Evolutionary conservation across 176 grass and related monocot genomes (phyloP).

Genomic region (Cenchrus fungigraminus): DNA sequence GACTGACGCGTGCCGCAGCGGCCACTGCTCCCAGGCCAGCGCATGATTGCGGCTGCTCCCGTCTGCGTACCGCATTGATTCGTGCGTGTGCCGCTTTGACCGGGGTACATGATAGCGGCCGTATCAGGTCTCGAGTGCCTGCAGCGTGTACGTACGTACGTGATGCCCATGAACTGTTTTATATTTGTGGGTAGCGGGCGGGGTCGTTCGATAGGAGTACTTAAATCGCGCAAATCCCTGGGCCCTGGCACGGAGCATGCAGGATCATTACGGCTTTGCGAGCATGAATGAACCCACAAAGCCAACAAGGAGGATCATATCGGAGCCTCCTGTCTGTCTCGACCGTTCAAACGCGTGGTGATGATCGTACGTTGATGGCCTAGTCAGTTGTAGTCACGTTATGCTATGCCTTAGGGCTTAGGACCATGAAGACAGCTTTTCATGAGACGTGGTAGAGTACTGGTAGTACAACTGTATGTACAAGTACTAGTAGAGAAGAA

Average conservation of each 20-base stretch:
- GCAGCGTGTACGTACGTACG: background rate
- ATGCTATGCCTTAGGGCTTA: background rate
- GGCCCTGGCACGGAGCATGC: background rate
- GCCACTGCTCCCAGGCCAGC: background rate
- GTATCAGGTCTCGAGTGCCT: conserved; percentile 24
- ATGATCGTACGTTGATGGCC: conserved; percentile 7
- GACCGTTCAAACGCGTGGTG: background rate
- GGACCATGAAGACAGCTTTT: background rate
- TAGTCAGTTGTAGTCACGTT: background rate
- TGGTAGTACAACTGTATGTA: too few relatives aligned
- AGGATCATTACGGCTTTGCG: conserved; percentile 25
- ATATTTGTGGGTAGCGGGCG: background rate
- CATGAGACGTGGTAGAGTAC: too few relatives aligned
- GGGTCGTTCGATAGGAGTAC: background rate
- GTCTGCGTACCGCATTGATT: background rate
- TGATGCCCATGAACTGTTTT: conserved; percentile 28
- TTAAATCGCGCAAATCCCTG: background rate
- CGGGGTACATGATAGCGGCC: conserved; percentile 3
- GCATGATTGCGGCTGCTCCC: conserved; percentile 34
- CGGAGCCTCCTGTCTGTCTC: background rate
- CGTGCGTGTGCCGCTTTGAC: conserved; percentile 35
- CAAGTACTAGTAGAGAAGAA: background rate
- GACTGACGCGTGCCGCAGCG: conserved; percentile 24
- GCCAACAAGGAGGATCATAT: too few relatives aligned
- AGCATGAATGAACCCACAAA: background rate